Base-by-base conservation (phyloP, 805 yeast species). In the Komagataella phaffii region DNA sequence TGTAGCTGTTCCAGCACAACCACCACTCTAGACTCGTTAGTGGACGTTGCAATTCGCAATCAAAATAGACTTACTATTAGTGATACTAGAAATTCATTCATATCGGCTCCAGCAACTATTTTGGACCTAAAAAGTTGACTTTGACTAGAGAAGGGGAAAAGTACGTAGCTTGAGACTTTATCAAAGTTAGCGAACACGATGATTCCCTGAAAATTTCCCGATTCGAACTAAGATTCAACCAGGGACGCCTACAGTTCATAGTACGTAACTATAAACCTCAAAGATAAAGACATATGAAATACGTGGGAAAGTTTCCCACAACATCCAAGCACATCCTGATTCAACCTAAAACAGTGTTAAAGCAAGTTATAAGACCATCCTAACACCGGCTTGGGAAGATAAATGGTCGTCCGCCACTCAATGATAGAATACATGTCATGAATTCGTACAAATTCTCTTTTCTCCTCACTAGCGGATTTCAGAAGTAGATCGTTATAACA, bases 1-100 rank as follows among this genome's bases (percentile, higher is more conserved):
- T 1, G 97, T 90, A 5, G 95, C 83, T 1, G 96, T 93, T 14
- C 99, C 99, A 5, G 99, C 96, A 53, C 93, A 83, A 6, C 87
- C 99, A 44, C 99, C 99, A 61, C 90, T 81, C 76, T 68, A 45
- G 12, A 17, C 8, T 24, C 24, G 30, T n/a, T 8, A 19, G 40
- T 23, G 17, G 8, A 17, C 12, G 6, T 12, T 18, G 7, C 19
- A 30, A 21, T 3, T 19, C 14, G 5, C 18, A 43, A 24, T 7
- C 7, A 6, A 7, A 17, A 7, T 6, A 7, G 12, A 56, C 60
- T 48, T 50, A 57, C 60, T 24, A 56, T 36, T 17, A 57, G 54
- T n/a, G 59, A 57, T 47, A 56, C 47, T 30, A 52, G 45, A 47
- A 55, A 55, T 51, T 47, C 23, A 23, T 53, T 54, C 56, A 55